Conservation (phyloP, 208 protist species). For the Novymonas esmeraldas region DNA sequence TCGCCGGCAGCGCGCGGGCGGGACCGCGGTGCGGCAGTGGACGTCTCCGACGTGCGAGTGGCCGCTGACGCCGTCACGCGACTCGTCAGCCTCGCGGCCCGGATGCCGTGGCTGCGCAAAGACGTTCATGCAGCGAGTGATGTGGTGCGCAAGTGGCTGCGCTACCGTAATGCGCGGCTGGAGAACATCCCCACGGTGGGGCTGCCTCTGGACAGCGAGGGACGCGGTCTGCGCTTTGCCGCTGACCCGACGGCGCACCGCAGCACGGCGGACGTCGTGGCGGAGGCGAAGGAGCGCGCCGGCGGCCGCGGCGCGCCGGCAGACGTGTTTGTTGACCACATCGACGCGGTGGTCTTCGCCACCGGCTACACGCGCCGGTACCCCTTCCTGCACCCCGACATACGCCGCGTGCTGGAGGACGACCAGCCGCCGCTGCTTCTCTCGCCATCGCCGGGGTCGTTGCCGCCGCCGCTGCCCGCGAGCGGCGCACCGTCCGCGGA, state of each 20-base stretch:
- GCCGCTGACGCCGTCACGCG: slow-evolving; percentile 41
- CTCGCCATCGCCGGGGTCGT: neutral
- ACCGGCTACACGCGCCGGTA: slow-evolving; percentile 79
- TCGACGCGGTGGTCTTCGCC: slow-evolving; percentile 83
- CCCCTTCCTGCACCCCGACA: slow-evolving; percentile 72
- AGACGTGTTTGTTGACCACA: slow-evolving; percentile 62
- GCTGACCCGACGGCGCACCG: slow-evolving; percentile 22
- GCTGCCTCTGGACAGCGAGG: slow-evolving; percentile 37
- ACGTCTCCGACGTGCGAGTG: slow-evolving; percentile 23
- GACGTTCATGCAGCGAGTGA: slow-evolving; percentile 50
- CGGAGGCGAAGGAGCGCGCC: slow-evolving; percentile 30
- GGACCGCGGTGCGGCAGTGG: neutral
- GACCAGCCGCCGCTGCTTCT: slow-evolving; percentile 27
- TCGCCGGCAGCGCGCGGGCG: neutral
- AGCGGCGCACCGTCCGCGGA: neutral
- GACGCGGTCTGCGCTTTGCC: slow-evolving; percentile 58
- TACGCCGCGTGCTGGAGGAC: slow-evolving; percentile 69
- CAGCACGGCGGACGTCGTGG: slow-evolving; percentile 37
- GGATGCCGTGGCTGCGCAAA: slow-evolving; percentile 53
- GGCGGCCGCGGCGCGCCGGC: neutral
- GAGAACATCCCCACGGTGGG: slow-evolving; percentile 47
- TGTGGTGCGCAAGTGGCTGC: slow-evolving; percentile 61
- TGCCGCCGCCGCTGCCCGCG: neutral
- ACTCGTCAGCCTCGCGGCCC: slow-evolving; percentile 27
- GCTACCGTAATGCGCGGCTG: slow-evolving; percentile 43